Conservation (phyloP, 805 yeast species). For the Zygosaccharomyces rouxii region DNA sequence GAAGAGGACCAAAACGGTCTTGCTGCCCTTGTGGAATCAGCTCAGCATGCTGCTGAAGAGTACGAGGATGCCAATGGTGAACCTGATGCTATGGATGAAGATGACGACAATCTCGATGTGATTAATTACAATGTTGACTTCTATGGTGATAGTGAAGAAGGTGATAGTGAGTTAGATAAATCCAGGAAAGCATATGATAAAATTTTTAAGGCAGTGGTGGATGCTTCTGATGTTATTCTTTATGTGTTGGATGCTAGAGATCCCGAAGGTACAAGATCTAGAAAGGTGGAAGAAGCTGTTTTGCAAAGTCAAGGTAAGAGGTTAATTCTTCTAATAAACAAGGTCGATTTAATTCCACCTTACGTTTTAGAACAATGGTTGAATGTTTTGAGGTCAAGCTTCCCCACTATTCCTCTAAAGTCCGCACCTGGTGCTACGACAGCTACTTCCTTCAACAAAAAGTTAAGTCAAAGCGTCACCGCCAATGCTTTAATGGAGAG, state of each 20-base stretch:
- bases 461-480: conserved; percentile 64
- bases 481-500: conserved; percentile 72
- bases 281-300: conserved; percentile 86
- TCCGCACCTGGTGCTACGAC: conserved; percentile 74
- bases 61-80: conserved; percentile 51
- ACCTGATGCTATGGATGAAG: conserved; percentile 41
- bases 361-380: conserved; percentile 81
- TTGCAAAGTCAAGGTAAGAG: conserved; percentile 72
- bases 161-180: conserved; percentile 53
- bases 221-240: conserved; percentile 82
- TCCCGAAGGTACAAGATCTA: conserved; percentile 91
- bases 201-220: conserved; percentile 88
- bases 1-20: conserved; percentile 51
- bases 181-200: conserved; percentile 91
- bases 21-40: conserved; percentile 84
- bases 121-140: conserved; percentile 47
- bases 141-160: conserved; percentile 42
- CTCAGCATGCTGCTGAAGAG: conserved; percentile 79
- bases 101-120: conserved; percentile 44
- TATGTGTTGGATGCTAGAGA: conserved; percentile 97
- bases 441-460: conserved; percentile 64
- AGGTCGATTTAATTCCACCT: conserved; percentile 89
- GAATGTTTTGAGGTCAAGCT: conserved; percentile 66
- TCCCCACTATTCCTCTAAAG: conserved; percentile 88
- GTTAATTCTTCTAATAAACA: conserved; percentile 79